A percentile compares a stretch with the other conserved stretches of the same genome.
These are phyloP conservation scores for Choanephora cucurbitarum DNA, from an alignment of 371 early-diverging fungal species.

Conservation along the genomic window DNA sequence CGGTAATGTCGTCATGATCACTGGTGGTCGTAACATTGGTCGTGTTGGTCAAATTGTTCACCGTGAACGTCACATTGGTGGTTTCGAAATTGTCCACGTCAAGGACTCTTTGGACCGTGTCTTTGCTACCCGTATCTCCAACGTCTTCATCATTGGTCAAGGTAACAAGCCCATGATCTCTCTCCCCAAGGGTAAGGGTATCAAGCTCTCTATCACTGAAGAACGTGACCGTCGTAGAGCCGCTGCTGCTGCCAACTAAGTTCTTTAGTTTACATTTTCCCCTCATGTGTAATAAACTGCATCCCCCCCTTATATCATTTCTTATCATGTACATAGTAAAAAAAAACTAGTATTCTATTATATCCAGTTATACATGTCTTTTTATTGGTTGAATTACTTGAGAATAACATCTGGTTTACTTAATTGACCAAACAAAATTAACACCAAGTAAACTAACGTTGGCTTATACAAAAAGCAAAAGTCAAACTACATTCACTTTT, in stretches of 20 bases:
- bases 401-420: no score
- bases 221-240: constrained; percentile 93
- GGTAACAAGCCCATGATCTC: constrained; percentile 82
- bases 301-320: not conserved
- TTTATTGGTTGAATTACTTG: no score
- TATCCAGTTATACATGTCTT: no score
- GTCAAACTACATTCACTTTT: no score
- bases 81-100: constrained; percentile 95
- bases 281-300: constrained; percentile 6
- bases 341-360: no score
- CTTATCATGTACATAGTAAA: no score
- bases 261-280: constrained; percentile 10
- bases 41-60: constrained; percentile 98
- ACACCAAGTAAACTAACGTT: no score
- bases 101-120: constrained; percentile 88
- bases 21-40: constrained; percentile 99
- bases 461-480: no score
- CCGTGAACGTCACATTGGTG: constrained; percentile 97
- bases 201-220: constrained; percentile 97
- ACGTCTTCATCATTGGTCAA: constrained; percentile 93
- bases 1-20: constrained; percentile 96
- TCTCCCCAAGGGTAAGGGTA: constrained; percentile 97
- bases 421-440: no score
- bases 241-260: constrained; percentile 34
- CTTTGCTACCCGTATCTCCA: constrained; percentile 91